Base-by-base conservation (phyloP, 495 filamentous ascomycete genomes). In the Penicillium flavigenum region DNA sequence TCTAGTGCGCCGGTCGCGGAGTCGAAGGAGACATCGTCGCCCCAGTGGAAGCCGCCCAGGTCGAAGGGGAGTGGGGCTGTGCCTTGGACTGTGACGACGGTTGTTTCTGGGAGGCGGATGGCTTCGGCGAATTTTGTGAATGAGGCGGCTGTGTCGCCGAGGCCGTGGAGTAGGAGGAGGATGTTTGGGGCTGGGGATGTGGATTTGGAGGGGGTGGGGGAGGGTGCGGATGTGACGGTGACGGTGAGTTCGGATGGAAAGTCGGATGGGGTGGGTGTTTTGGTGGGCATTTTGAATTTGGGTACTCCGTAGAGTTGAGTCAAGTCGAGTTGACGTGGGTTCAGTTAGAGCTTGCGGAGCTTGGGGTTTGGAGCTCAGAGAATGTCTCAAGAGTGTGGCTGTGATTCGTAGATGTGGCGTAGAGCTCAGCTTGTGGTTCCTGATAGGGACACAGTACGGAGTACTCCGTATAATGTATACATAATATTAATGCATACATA, bases 161-260 rank as follows among this genome's bases (percentile, higher is more conserved):
- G 82, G 54, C 93, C 92, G 73, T 98, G 93, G 42, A 97, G 85
- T 47, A 97, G 83, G 68, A 97, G 71, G 38, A 98, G 87, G 66
- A 96, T 80, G 63, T 92, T 86, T 19, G 84, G 86, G 51, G 84
- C 65, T 50, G 66, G 74, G 45, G 47, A 61, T 54, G 51, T 61
- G 61, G 47, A 34, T 50, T 32, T 10, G 32, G 48, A 41, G 24
- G 57, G 20, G 39, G 61, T 47, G 17, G 24, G 24, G 24, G 27
- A 29, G 19, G 63, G 46, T 22, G 77, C 70, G 42, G 67, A 54
- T 31, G 73, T 75, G 71, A 84, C 67, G 49, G 75, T 76, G 29
- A 83, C 59, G 49, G 66, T 73, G 47, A 80, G 63, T 47, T 67
- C 47, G 29, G 75, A 59, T 27, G 83, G 76, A 63, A 87, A 87